Evolutionary conservation across 2,329 filamentous ascomycete genomes (phyloP), one percentile per base, ranked within the genome.

Genomic region (Diaporthe vexans): DNA sequence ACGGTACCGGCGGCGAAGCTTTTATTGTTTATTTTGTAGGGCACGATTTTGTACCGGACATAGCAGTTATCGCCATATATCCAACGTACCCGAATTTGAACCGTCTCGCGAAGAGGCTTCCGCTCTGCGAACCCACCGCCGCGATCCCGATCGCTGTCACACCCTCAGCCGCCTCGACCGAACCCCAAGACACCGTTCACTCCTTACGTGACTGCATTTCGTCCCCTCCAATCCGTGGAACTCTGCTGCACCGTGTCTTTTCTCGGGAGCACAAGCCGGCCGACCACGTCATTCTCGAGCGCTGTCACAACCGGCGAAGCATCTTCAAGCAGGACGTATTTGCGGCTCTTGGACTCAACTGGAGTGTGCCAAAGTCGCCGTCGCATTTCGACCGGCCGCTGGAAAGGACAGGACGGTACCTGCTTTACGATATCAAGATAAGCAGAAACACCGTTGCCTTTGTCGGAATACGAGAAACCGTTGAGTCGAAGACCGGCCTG

Each of bases 61-160:
- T 17, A 52, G 61, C 46, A 52, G 8, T 52, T 52, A 72, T 67
- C 33, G 40, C 24, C 52, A 74, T 74, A 74, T 54, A 74, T 48
- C 10, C 57, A 43, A 40, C 54, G 58, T 37, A 67, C 13, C 43
- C 43, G 61, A 29, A 13, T 19, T 48, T 29, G 19, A 48, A 7
- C 61, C 5, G 29, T 67, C 43, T 35, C 29, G 19, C 43, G 46
- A 67, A 67, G 46, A 67, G 61, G 61, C 61, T 67, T 35, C 46
- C 46, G 61, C 63, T 9, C 63, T 17, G 21, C 63, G 5, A 74
- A 46, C 37, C n/a, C 65, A 26, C 43, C 24, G 46, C 48, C 21
- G 63, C 71, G 40, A 67, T 26, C 65, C 33, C 58, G 48, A 24
- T 54, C n/a, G 43, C 40, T 54, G 35, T 71, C 43, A 54, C 61